phyloP scores from a whole-genome alignment of 164 flowering plant species.

The Paratinospora sagittata region DNA sequence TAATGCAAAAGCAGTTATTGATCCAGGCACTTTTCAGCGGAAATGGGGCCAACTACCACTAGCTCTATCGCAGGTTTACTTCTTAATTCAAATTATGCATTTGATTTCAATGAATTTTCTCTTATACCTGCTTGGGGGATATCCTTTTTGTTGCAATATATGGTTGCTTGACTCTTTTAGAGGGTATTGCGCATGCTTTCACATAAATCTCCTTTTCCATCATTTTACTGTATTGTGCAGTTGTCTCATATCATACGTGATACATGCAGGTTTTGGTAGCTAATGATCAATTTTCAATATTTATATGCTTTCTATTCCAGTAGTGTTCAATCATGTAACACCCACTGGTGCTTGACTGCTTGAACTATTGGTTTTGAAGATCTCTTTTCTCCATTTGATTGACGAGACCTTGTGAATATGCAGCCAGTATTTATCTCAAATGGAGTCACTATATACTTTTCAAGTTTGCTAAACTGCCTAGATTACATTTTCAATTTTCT shows the following conservation, averaged over 20 bases:
- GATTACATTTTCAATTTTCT: background rate
- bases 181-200: background rate
- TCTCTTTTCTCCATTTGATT: background rate
- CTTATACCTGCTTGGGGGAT: background rate
- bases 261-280: background rate
- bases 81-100: background rate
- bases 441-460: background rate
- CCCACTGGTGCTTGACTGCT: background rate
- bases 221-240: background rate
- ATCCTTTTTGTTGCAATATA: background rate
- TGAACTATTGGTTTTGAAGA: background rate
- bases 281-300: background rate
- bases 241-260: too few species aligned
- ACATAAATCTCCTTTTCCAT: background rate
- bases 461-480: background rate
- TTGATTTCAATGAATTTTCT: background rate
- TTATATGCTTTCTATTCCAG: background rate
- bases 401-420: background rate
- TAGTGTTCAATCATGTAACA: background rate
- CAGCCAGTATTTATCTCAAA: too few species aligned
- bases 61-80: conserved; percentile 63
- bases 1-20: conserved; percentile 66
- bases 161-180: background rate
- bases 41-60: conserved; percentile 90
- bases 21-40: conserved; percentile 81